Conservation (phyloP, 2,329 filamentous ascomycete species). For the Rosellinia necatrix region DNA sequence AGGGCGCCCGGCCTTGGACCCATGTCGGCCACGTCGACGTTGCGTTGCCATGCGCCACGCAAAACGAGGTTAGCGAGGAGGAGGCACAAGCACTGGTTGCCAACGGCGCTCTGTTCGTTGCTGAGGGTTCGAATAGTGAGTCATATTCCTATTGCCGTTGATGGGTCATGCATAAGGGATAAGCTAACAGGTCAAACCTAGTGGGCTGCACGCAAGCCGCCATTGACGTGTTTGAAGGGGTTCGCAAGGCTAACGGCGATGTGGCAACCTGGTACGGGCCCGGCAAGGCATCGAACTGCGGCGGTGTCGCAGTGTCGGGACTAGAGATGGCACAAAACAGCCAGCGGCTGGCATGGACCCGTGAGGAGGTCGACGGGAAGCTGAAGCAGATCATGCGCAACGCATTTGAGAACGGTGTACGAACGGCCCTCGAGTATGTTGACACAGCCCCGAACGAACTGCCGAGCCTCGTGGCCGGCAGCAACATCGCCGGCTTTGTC, state of each 20-base stretch:
- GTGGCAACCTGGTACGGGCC: conserved; percentile 91
- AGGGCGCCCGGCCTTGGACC: conserved; percentile 86
- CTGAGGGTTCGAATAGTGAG: conserved; percentile 87
- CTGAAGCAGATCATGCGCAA: conserved; percentile 94
- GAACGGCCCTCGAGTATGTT: conserved; percentile 91
- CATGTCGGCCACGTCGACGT: conserved; percentile 90
- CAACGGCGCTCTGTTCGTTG: conserved; percentile 80
- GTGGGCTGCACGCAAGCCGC: conserved; percentile 96
- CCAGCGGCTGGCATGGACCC: conserved; percentile 78
- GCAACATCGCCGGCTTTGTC: conserved; percentile 96
- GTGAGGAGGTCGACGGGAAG: conserved; percentile 87
- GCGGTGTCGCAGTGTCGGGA: conserved; percentile 95
- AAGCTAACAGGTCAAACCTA: conserved; percentile 6
- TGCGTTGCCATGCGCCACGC: conserved; percentile 89
- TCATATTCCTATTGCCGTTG: not conserved
- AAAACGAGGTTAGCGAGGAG: conserved; percentile 94
- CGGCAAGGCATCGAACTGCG: conserved; percentile 95
- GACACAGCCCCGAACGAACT: conserved; percentile 69
- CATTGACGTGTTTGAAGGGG: conserved; percentile 88
- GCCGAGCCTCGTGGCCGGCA: conserved; percentile 87
- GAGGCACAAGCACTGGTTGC: conserved; percentile 84
- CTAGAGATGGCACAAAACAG: conserved; percentile 99
- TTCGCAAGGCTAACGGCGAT: conserved; percentile 69
- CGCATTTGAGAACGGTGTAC: conserved; percentile 86
- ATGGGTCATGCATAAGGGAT: not conserved